A percentile compares a stretch with the other conserved stretches of the same genome.
phyloP scores from a whole-genome alignment of 805 yeast species.

The Ogataea ganodermae region DNA sequence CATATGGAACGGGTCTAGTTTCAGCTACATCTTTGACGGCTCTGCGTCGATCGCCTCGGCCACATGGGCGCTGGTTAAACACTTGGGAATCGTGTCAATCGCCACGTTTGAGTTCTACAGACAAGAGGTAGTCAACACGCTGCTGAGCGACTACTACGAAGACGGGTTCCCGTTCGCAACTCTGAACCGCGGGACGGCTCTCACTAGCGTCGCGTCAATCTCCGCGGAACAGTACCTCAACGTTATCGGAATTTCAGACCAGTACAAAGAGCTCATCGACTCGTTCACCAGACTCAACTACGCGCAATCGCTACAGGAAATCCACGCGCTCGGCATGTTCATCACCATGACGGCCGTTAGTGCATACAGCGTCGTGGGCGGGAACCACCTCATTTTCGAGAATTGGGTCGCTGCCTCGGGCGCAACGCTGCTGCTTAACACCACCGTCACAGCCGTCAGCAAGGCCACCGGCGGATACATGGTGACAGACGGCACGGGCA shows the following conservation, averaged over 20 bases:
- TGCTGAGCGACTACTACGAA: slow-evolving; percentile 35
- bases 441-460: slow-evolving; percentile 31
- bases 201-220: slow-evolving; percentile 26
- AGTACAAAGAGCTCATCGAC: slow-evolving; percentile 37
- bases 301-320: slow-evolving; percentile 41
- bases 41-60: slow-evolving; percentile 9
- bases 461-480: slow-evolving; percentile 6
- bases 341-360: slow-evolving; percentile 43
- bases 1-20: slow-evolving; percentile 41
- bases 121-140: slow-evolving; percentile 27
- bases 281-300: slow-evolving; percentile 47
- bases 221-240: slow-evolving; percentile 32
- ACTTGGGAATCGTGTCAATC: slow-evolving; percentile 36
- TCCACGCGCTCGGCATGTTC: slow-evolving; percentile 45
- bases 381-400: slow-evolving; percentile 47
- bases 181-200: slow-evolving; percentile 22
- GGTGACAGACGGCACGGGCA: slow-evolving; percentile 5
- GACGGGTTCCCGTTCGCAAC: slow-evolving; percentile 40
- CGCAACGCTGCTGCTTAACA: slow-evolving; percentile 36
- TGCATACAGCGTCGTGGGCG: slow-evolving; percentile 42
- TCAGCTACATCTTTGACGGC: slow-evolving; percentile 18
- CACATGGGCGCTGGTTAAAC: slow-evolving; percentile 27
- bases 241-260: slow-evolving; percentile 26
- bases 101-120: slow-evolving; percentile 17
- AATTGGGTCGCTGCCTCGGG: slow-evolving; percentile 38